Evolutionary conservation across 2,329 filamentous ascomycete genomes (phyloP), one percentile per base, ranked within the genome.

Genomic region (Fusarium nygamai): DNA sequence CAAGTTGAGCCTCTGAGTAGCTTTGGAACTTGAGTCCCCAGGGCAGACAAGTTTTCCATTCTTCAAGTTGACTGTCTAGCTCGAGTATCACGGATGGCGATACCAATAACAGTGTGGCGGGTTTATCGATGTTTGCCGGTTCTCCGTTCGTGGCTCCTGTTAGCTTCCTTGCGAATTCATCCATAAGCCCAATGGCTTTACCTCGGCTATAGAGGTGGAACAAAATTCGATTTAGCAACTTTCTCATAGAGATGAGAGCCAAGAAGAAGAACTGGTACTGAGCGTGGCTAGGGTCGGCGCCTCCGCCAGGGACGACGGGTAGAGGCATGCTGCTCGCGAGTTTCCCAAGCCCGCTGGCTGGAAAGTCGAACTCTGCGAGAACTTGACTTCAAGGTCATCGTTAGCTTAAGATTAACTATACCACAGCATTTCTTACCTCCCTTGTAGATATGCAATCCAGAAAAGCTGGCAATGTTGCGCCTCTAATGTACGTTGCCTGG

Each of bases 211-310:
- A 74, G 6, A 74, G 61, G n/a, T 74, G 70, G 13, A 68, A 74
- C 1, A 65, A 54, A 34, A 74, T 71, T 13, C 67, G 48, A 11
- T 74, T 74, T 4, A 74, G 50, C 5, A 74, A 34, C n/a, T 69
- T 64, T 24, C 72, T 54, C 67, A 71, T 73, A 1, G 72, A 69
- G 17, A 74, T 68, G 4, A 73, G 66, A 5, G 70, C 70, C 7
- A 74, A 22, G 24, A 74, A 74, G 57, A 73, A 74, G 33, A 73
- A 66, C 19, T 70, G 72, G 13, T 74, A 69, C 33, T 71, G 29
- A 3, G 65, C 67, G 39, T 67, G 61, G 27, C 54, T 47, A 20
- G 59, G 60, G 8, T 74, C 64, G 17, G 57, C 44, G 7, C 61
- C 64, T 8, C 46, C 57, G 13, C 53, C 66, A 4, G 67, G 72